phyloP scores from a whole-genome alignment of 805 yeast species.

The Torulaspora delbrueckii region DNA sequence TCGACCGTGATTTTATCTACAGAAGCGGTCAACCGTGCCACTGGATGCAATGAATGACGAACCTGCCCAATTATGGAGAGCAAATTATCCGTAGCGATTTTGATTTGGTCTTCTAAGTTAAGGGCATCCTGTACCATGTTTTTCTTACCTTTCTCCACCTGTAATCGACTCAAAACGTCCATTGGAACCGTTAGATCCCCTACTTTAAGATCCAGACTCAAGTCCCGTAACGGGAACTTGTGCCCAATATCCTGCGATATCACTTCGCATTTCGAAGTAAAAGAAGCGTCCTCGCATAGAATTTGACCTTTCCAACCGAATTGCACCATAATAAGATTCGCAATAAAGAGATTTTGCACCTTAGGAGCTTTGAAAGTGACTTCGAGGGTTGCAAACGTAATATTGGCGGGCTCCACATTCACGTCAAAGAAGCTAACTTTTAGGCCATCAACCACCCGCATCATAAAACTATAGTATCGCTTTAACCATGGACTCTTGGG shows the following conservation, averaged over 20 bases:
- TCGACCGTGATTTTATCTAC: conserved; percentile 23
- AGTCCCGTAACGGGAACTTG: conserved; percentile 11
- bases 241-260: conserved; percentile 1
- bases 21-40: conserved; percentile 21
- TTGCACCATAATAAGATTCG: conserved; percentile 1
- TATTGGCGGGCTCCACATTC: background rate
- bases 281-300: conserved; percentile 11
- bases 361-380: background rate
- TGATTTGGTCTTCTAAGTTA: conserved; percentile 3
- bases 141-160: background rate
- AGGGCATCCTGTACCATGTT: background rate
- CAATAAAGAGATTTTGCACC: background rate
- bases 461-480: background rate
- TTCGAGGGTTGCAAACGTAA: conserved; percentile 1
- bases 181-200: conserved; percentile 22
- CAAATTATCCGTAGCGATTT: background rate
- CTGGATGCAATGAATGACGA: conserved; percentile 7
- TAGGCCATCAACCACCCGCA: conserved; percentile 4
- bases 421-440: conserved; percentile 5
- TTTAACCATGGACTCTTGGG: background rate
- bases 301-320: conserved; percentile 1
- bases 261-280: conserved; percentile 5
- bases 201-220: conserved; percentile 19
- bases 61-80: conserved; percentile 1
- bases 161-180: background rate